Conservation (phyloP, 116 monocot species). For the Zostera marina region DNA sequence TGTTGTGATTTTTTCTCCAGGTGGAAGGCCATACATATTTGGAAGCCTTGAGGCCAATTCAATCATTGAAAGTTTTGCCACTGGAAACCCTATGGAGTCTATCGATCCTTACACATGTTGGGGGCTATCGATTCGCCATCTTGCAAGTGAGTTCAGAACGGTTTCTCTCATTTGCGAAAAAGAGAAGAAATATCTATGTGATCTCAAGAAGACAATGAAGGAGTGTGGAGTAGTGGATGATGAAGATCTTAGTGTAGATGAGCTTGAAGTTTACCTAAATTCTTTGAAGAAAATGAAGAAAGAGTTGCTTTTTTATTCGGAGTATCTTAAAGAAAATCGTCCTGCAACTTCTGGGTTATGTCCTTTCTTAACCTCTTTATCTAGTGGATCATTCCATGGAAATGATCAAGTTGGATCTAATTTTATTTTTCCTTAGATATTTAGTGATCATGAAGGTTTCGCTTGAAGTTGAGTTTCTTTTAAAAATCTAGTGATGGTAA, state of each 20-base stretch:
- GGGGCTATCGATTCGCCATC: not conserved
- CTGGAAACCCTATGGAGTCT: not conserved
- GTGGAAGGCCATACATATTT: conserved; percentile 4
- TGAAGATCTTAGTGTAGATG: not conserved
- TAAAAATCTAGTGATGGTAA: no score
- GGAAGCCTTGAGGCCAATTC: conserved; percentile 5
- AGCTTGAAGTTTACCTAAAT: not conserved
- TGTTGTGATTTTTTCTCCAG: conserved; percentile 9
- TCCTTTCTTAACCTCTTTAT: no score
- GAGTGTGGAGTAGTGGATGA: not conserved
- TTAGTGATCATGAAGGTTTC: no score
- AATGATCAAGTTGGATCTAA: no score
- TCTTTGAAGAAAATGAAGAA: not conserved
- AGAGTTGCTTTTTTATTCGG: not conserved
- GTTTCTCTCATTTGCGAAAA: not conserved
- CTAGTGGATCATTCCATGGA: no score
- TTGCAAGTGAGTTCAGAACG: not conserved
- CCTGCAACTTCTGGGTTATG: no score
- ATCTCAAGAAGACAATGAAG: not conserved
- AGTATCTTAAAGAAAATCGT: not conserved
- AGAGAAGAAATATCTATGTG: not conserved
- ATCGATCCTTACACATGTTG: not conserved
- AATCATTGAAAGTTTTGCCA: not conserved
- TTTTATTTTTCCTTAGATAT: no score
- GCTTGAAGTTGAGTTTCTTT: no score